These are phyloP conservation scores for Calonectria pauciramosa DNA, from an alignment of 2,329 filamentous ascomycete species.

Conservation along the genomic window DNA sequence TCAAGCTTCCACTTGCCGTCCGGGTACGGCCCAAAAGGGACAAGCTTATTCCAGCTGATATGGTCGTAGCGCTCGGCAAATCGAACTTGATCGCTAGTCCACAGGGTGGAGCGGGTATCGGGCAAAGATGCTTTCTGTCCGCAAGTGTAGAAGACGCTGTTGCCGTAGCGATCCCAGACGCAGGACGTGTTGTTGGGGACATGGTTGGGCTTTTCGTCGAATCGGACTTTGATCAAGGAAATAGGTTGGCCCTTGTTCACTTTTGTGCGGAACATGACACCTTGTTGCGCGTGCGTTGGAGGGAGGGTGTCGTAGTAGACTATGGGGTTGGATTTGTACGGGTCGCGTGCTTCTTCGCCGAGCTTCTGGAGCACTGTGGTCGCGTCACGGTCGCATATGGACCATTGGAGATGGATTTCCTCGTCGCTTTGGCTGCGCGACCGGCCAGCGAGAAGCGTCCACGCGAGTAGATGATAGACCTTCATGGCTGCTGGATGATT, in stretches of 20 bases:
- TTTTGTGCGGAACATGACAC: constrained; percentile 1
- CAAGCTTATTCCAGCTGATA: neutral
- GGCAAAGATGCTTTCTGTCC: neutral
- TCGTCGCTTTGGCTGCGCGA: neutral
- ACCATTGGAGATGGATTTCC: neutral
- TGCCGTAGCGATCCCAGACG: neutral
- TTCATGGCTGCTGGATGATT: neutral
- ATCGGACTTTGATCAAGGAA: neutral
- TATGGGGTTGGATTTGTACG: neutral
- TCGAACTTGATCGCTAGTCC: neutral
- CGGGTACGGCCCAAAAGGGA: neutral
- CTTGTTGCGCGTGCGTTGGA: neutral
- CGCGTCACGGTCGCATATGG: neutral
- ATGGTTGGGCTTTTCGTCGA: neutral
- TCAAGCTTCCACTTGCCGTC: neutral
- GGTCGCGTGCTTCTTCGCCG: neutral
- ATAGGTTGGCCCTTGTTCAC: neutral
- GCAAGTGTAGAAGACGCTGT: neutral
- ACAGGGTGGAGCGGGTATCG: neutral
- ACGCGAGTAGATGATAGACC: neutral
- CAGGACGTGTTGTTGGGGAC: neutral
- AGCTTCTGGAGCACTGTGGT: neutral
- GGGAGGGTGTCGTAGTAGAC: neutral
- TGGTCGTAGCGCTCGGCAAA: neutral
- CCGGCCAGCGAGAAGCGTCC: neutral